Conservation (phyloP, 164 flowering plant genomes). For the Annona squamosa region DNA sequence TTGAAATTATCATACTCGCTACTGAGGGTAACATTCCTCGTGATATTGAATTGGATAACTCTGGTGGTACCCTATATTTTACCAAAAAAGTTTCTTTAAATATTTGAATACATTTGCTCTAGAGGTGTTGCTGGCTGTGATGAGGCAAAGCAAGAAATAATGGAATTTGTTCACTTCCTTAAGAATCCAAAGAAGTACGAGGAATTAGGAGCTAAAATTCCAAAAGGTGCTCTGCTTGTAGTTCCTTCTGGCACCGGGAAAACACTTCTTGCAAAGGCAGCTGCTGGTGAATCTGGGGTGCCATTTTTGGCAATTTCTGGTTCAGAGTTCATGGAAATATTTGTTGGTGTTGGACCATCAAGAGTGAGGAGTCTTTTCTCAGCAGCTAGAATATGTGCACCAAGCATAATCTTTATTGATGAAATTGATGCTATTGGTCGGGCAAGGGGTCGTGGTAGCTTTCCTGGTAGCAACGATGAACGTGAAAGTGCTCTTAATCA, state of each 20-base stretch:
- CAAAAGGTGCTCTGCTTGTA: conserved; percentile 88
- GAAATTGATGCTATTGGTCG: conserved; percentile 97
- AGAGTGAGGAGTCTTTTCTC: conserved; percentile 81
- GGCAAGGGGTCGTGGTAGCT: conserved; percentile 85
- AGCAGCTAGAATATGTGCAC: conserved; percentile 88
- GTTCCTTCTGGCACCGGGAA: conserved; percentile 98
- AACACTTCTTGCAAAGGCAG: conserved; percentile 91
- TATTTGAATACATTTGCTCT: not conserved
- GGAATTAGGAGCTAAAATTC: conserved; percentile 85
- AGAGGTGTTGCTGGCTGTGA: conserved; percentile 96
- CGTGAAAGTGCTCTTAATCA: conserved; percentile 93
- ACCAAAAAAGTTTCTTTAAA: not conserved
- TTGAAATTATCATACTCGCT: too few species aligned
- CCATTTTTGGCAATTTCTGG: conserved; percentile 87
- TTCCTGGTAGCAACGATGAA: conserved; percentile 76
- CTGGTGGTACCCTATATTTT: too few species aligned
- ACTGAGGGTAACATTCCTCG: too few species aligned
- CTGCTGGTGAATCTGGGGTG: conserved; percentile 89
- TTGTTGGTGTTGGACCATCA: conserved; percentile 93
- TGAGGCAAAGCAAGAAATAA: conserved; percentile 93
- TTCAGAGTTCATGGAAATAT: conserved; percentile 95
- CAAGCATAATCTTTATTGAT: conserved; percentile 85
- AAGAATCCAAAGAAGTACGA: conserved; percentile 88
- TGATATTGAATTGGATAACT: too few species aligned
- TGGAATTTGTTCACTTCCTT: conserved; percentile 94